Percentiles rank a stretch among this genome's conserved stretches.
phyloP scores from a whole-genome alignment of 371 early-diverging fungal species.

The Catenaria anguillulae region DNA sequence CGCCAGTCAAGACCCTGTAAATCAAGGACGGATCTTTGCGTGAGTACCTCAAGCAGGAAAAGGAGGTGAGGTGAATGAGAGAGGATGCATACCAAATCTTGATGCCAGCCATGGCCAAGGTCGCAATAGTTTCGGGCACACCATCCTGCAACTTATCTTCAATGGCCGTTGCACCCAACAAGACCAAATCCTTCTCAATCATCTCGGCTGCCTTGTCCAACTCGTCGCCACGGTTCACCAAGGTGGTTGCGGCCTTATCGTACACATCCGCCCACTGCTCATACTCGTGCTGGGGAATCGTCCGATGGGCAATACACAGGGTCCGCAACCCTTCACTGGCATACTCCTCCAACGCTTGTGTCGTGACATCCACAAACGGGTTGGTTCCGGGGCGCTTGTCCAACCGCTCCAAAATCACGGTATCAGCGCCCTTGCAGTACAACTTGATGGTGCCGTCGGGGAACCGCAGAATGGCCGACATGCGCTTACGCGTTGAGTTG shows the following conservation, averaged over 20 bases:
- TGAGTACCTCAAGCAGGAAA: background rate
- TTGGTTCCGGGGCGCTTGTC: constrained; percentile 23
- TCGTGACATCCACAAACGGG: background rate
- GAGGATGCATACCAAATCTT: constrained; percentile 29
- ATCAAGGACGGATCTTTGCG: background rate
- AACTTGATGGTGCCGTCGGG: constrained; percentile 82
- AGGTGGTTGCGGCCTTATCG: constrained; percentile 73
- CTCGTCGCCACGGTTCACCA: constrained; percentile 71
- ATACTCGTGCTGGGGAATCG: constrained; percentile 78
- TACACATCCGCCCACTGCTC: constrained; percentile 63
- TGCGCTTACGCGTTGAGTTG: constrained; percentile 91
- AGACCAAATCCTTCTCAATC: constrained; percentile 79
- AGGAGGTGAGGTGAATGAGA: too few relatives aligned
- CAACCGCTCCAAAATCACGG: constrained; percentile 88
- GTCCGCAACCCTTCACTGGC: constrained; percentile 86
- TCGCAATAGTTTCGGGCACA: constrained; percentile 91
- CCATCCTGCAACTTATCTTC: constrained; percentile 98
- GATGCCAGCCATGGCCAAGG: constrained; percentile 72
- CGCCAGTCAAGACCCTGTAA: constrained; percentile 83
- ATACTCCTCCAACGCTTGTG: constrained; percentile 37
- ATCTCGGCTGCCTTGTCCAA: constrained; percentile 82
- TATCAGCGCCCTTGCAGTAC: constrained; percentile 97
- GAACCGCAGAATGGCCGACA: constrained; percentile 83
- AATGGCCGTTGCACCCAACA: constrained; percentile 95
- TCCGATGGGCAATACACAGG: constrained; percentile 83